Percentiles rank a stretch among this genome's conserved stretches.
Evolutionary conservation across 176 grass and related monocot species (phyloP).

Genomic region (maize (Zea mays)): Zm-B73-REFERENCE-NAM-5.0 NC_050098.1:216095501-216096000

Average conservation of each 20-base stretch:
- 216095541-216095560: neutral
- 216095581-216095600: neutral
- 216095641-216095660: neutral
- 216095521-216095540: slow-evolving; percentile 12
- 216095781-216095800: neutral
- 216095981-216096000: neutral
- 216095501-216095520: slow-evolving; percentile 42
- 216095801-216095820: slow-evolving; percentile 33
- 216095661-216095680: neutral
- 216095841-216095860: slow-evolving; percentile 29
- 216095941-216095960: no score
- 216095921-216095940: neutral
- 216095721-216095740: slow-evolving; percentile 44
- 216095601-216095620: slow-evolving; percentile 4
- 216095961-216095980: neutral
- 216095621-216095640: slow-evolving; percentile 37
- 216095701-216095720: slow-evolving; percentile 2
- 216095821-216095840: slow-evolving; percentile 2
- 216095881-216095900: neutral
- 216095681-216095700: slow-evolving; percentile 21
- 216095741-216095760: neutral
- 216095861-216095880: neutral
- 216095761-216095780: slow-evolving; percentile 6
- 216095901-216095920: neutral
- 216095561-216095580: neutral